Conservation (phyloP, 768 basidiomycete genomes). For the Lentinula lateritia region DNA sequence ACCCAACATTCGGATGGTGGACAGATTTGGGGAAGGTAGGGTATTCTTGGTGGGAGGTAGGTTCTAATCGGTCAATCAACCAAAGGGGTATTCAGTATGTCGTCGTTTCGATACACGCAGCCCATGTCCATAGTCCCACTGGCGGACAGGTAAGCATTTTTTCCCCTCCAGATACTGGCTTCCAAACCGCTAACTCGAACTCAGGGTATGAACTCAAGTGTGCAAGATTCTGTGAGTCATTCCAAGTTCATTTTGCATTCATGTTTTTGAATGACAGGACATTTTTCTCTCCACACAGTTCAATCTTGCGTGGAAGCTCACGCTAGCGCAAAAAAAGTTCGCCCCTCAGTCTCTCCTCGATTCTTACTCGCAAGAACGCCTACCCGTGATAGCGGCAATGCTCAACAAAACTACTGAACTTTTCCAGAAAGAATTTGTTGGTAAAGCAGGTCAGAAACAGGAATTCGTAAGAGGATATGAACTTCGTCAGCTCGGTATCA, state of each 20-base stretch:
- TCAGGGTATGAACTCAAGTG: slow-evolving; percentile 30
- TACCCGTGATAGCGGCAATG: slow-evolving; percentile 41
- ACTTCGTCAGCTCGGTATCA: slow-evolving; percentile 35
- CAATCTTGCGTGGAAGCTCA: slow-evolving; percentile 42
- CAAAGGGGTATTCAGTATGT: background rate
- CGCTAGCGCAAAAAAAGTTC: slow-evolving; percentile 32
- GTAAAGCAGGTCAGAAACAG: background rate
- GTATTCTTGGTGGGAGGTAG: slow-evolving; percentile 46
- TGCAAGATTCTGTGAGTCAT: slow-evolving; percentile 31
- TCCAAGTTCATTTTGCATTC: background rate
- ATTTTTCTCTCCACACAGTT: slow-evolving; percentile 16
- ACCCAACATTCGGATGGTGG: slow-evolving; percentile 43
- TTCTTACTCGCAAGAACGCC: slow-evolving; percentile 37
- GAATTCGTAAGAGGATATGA: slow-evolving; percentile 8
- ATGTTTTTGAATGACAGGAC: background rate
- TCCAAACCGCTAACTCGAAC: slow-evolving; percentile 7
- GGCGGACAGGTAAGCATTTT: slow-evolving; percentile 32
- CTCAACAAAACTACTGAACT: slow-evolving; percentile 31
- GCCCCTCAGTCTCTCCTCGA: slow-evolving; percentile 30
- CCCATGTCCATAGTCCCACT: slow-evolving; percentile 39
- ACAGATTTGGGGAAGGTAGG: slow-evolving; percentile 35
- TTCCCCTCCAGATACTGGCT: background rate
- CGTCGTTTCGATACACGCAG: slow-evolving; percentile 32
- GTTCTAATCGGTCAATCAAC: background rate
- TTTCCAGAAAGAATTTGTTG: slow-evolving; percentile 17